Evolutionary conservation across 345 rosid species (phyloP).

Genomic region (Syzygium aromaticum): DNA sequence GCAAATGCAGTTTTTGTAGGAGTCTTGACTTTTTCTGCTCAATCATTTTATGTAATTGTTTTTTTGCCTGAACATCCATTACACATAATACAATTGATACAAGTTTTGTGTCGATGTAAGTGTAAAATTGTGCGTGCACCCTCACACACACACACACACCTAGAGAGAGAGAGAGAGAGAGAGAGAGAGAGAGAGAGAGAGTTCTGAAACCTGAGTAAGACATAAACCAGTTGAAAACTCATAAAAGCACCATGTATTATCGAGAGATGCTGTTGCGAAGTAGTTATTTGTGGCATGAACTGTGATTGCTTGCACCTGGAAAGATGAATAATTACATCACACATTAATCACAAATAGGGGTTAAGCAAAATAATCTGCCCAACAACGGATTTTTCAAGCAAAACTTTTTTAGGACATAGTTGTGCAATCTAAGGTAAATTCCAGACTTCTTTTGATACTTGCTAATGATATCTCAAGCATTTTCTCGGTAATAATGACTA

Average conservation of each 20-base stretch:
- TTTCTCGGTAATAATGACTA: not conserved
- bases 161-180: not conserved
- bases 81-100: not conserved
- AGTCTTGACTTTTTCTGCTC: not conserved
- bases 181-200: not conserved
- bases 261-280: slow-evolving; percentile 95
- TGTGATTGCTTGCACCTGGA: slow-evolving; percentile 93
- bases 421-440: not conserved
- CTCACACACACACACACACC: not conserved
- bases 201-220: slow-evolving; percentile 59
- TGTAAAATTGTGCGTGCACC: not conserved
- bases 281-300: slow-evolving; percentile 92
- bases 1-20: not conserved
- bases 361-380: not conserved
- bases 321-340: slow-evolving; percentile 3
- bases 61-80: not conserved
- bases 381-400: not conserved
- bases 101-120: not conserved
- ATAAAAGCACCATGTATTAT: slow-evolving; percentile 90
- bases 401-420: not conserved
- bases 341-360: not conserved
- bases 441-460: not conserved
- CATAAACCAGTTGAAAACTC: slow-evolving; percentile 85
- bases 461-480: not conserved
- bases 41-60: not conserved